Conservation (phyloP, 345 rosid genomes). For the Isatis tinctoria region DNA sequence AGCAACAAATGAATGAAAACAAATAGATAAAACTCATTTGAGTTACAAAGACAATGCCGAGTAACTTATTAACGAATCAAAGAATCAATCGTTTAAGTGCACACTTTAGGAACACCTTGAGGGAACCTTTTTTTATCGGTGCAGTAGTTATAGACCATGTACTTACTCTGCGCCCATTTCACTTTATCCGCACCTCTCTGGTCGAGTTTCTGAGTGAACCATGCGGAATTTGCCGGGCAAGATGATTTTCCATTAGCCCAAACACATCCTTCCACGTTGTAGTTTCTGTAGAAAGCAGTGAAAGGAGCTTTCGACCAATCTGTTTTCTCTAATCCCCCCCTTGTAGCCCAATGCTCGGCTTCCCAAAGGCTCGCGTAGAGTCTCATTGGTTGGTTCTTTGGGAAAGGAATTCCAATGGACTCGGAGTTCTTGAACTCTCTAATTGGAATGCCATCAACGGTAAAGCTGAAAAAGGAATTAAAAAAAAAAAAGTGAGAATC, state of each 20-base stretch:
- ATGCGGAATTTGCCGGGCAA: conserved; percentile 16
- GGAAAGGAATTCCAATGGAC: conserved; percentile 43
- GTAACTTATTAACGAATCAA: conserved; percentile 9
- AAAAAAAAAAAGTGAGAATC: not conserved
- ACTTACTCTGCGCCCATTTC: conserved; percentile 25
- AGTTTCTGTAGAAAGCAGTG: conserved; percentile 56
- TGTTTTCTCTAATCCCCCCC: conserved; percentile 61
- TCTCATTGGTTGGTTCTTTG: conserved; percentile 52
- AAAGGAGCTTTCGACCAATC: conserved; percentile 70
- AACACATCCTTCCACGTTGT: conserved; percentile 39
- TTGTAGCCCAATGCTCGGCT: conserved; percentile 65
- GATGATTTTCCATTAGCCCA: conserved; percentile 34
- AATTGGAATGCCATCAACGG: conserved; percentile 49
- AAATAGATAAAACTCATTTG: not conserved
- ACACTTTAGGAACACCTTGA: conserved; percentile 27
- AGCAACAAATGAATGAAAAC: not conserved
- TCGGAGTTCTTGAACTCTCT: conserved; percentile 56
- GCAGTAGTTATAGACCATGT: conserved; percentile 40
- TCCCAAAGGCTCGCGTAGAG: conserved; percentile 53
- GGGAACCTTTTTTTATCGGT: conserved; percentile 33
- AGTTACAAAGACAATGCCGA: conserved; percentile 11
- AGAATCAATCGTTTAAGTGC: conserved; percentile 22
- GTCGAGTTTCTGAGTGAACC: conserved; percentile 28
- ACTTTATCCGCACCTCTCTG: not conserved
- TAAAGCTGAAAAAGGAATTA: conserved; percentile 38